A percentile compares a stretch with the other conserved stretches of the same genome.
phyloP scores from a whole-genome alignment of 1,284 basidiomycete species.

The Chalciporus sp. region DNA sequence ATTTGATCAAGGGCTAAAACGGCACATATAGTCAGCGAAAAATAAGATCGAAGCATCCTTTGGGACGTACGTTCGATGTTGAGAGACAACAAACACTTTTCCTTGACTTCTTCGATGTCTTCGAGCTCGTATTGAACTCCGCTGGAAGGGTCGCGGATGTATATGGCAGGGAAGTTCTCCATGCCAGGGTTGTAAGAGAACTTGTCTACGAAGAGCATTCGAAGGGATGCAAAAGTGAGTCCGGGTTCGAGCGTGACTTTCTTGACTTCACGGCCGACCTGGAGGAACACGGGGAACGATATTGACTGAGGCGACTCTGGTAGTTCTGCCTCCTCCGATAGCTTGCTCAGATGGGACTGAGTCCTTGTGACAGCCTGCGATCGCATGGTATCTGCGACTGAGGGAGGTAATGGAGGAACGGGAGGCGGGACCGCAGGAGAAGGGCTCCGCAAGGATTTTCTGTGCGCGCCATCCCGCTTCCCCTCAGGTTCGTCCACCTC shows the following conservation, averaged over 20 bases:
- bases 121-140: constrained; percentile 96
- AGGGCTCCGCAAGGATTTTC: constrained; percentile 27
- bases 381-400: constrained; percentile 29
- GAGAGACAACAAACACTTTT: constrained; percentile 85
- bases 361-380: constrained; percentile 39
- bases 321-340: constrained; percentile 22
- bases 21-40: constrained; percentile 6
- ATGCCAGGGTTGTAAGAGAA: constrained; percentile 93
- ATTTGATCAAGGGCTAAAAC: constrained; percentile 93
- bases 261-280: constrained; percentile 91
- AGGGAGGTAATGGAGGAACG: constrained; percentile 45
- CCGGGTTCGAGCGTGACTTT: constrained; percentile 77
- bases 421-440: constrained; percentile 48
- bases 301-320: constrained; percentile 34
- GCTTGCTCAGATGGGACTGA: constrained; percentile 26
- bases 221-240: constrained; percentile 71
- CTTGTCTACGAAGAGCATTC: constrained; percentile 92
- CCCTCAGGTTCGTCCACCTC: constrained; percentile 59
- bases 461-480: constrained; percentile 30
- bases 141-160: constrained; percentile 88
- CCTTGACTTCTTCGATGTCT: constrained; percentile 91
- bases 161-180: constrained; percentile 95
- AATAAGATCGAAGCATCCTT: constrained; percentile 1
- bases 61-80: constrained; percentile 90
- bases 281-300: constrained; percentile 79